Evolutionary conservation across 1,139 yeast genomes (phyloP), one percentile per base, ranked within the genome.

Genomic region (Blastobotrys aristatus): DNA sequence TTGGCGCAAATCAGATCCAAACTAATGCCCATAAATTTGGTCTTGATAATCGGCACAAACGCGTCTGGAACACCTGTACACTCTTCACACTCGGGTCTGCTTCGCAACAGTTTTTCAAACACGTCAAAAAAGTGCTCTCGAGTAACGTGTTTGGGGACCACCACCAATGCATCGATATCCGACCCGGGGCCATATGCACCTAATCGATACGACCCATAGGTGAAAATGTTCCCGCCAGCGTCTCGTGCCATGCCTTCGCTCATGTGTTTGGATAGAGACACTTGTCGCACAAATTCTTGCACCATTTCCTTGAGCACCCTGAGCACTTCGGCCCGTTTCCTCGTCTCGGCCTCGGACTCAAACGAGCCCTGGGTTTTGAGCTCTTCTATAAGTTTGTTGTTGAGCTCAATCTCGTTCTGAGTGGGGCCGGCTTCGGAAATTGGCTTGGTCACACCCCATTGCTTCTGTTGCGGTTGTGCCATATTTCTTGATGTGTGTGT

Each of bases 111-210:
- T 40, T 77, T 75, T 35, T 75, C 84, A 67, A 92, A 89, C 0
- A 85, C 88, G 1, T 75, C 77, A 62, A 92, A 94, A 62, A 92
- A 94, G 65, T 90, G 95, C 18, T 84, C 88, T 53, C 97, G 74
- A 0, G 84, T 74, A n/a, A 92, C 95, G 65, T 92, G 97, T 57
- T 90, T 90, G 1, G 99, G 99, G 4, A 86, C 97, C 17, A 92
- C 97, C 10, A 94, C 86, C 40, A 92, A 70, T 0, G 98, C 87
- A 71, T 92, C 99, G 51, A 92, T 92, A 81, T 92, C 99, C 0
- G 96, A 86, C 0, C 98, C 97, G 0, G 98, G 98, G 0, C 98
- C 97, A 68, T 90, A 88, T 6, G 92, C 98, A 1, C 98, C 98
- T 40, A 92, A 70, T 53, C 96, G 74, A 61, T 90, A 92, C 0